A percentile compares a stretch with the other conserved stretches of the same genome.
phyloP scores from a whole-genome alignment of 768 basidiomycete species.

The Amylocystis lapponica region DNA sequence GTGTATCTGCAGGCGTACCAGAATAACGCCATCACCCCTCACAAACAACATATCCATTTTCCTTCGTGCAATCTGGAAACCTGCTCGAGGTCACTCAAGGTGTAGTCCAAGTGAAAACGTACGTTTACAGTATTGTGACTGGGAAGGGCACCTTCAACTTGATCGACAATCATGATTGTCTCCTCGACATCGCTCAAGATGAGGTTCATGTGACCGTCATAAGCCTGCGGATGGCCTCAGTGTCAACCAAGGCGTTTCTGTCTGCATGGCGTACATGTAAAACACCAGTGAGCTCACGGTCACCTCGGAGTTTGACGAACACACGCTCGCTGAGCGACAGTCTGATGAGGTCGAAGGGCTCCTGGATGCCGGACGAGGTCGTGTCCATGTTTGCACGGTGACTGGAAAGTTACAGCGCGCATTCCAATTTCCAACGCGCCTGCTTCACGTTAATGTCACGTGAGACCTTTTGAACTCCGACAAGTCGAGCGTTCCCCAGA shows the following conservation, averaged over 20 bases:
- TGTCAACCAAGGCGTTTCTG: too few species aligned
- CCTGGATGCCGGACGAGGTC: conserved; percentile 74
- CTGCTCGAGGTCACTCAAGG: neutral
- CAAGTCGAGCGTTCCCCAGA: neutral
- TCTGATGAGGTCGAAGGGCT: conserved; percentile 96
- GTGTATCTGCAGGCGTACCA: conserved; percentile 48
- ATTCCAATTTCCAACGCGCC: neutral
- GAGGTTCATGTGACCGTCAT: conserved; percentile 99
- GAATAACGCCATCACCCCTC: conserved; percentile 92
- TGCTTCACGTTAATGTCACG: conserved; percentile 9
- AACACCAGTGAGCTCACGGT: conserved; percentile 86
- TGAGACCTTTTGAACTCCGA: conserved; percentile 14
- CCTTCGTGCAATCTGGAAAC: conserved; percentile 74
- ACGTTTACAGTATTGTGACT: conserved; percentile 64
- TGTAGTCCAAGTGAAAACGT: conserved; percentile 14
- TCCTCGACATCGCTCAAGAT: conserved; percentile 98
- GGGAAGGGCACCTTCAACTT: conserved; percentile 56
- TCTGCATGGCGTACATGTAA: conserved; percentile 66
- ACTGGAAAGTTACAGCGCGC: neutral
- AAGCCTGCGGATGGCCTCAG: too few species aligned
- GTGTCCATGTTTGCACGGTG: conserved; percentile 49
- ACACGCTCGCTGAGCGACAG: conserved; percentile 96
- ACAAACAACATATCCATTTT: conserved; percentile 99
- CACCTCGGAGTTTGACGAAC: conserved; percentile 94
- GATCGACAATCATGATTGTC: conserved; percentile 93